phyloP scores from a whole-genome alignment of 2,329 filamentous ascomycete genomes.

The Rhynchosporium agropyri region DNA sequence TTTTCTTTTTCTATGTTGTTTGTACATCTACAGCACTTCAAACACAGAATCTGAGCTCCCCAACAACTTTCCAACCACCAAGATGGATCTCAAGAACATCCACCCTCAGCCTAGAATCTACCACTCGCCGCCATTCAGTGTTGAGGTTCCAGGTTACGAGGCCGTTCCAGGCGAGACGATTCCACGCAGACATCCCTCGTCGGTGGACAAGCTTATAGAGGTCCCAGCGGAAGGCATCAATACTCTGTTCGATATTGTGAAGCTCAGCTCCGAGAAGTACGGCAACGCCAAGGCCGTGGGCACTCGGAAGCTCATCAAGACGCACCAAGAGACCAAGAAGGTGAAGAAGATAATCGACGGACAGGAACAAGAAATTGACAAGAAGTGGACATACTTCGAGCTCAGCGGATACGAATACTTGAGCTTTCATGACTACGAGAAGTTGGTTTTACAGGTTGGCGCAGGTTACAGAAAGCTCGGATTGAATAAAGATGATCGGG shows the following conservation, averaged over 20 bases:
- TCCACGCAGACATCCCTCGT: slow-evolving; percentile 60
- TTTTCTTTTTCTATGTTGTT: slow-evolving; percentile 9
- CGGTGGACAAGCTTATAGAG: slow-evolving; percentile 59
- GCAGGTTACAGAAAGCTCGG: slow-evolving; percentile 74
- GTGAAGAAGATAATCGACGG: slow-evolving; percentile 87
- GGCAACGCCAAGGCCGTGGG: slow-evolving; percentile 69
- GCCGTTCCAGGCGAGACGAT: slow-evolving; percentile 70
- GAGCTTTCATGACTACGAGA: slow-evolving; percentile 78
- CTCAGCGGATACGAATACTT: slow-evolving; percentile 77
- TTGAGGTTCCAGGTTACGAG: slow-evolving; percentile 60
- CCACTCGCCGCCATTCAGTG: slow-evolving; percentile 59
- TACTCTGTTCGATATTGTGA: slow-evolving; percentile 77
- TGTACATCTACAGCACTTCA: slow-evolving; percentile 4
- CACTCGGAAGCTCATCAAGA: slow-evolving; percentile 72
- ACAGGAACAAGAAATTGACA: slow-evolving; percentile 76
- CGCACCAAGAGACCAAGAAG: slow-evolving; percentile 83
- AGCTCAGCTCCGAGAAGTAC: slow-evolving; percentile 64
- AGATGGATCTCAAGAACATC: slow-evolving; percentile 41
- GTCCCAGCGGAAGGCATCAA: slow-evolving; percentile 60
- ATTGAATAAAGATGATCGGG: slow-evolving; percentile 65
- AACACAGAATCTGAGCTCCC: slow-evolving; percentile 19
- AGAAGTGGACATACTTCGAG: slow-evolving; percentile 89
- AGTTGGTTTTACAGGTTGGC: slow-evolving; percentile 67
- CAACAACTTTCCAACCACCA: slow-evolving; percentile 27
- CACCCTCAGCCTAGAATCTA: slow-evolving; percentile 38